Percentiles rank a stretch among this genome's conserved stretches.
These are phyloP conservation scores for Rhodamnia argentea DNA, from an alignment of 345 rosid genomes.

Conservation along the genomic window DNA sequence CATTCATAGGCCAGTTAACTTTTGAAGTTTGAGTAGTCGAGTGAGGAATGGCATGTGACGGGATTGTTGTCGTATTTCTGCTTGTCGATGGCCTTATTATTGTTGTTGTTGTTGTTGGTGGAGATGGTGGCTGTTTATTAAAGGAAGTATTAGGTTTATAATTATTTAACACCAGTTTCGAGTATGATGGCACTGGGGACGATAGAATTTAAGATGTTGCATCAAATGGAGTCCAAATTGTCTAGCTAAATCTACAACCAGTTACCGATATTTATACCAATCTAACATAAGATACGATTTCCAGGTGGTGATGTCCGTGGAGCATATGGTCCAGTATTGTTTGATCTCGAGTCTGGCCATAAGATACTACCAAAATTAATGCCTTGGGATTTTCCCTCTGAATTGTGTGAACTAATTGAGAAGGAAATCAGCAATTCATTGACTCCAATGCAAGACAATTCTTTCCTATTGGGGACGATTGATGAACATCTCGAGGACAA, in stretches of 20 bases:
- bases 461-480: constrained; percentile 14
- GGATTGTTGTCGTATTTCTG: not conserved
- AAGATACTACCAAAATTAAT: constrained; percentile 47
- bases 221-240: not conserved
- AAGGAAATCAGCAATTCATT: constrained; percentile 49
- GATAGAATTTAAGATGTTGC: not conserved
- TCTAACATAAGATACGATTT: constrained; percentile 1
- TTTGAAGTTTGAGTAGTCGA: not conserved
- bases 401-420: constrained; percentile 61
- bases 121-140: not conserved
- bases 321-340: constrained; percentile 16
- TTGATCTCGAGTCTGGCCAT: constrained; percentile 57
- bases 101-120: not conserved
- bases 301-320: constrained; percentile 28
- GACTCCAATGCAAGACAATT: constrained; percentile 32
- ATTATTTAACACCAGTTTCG: not conserved
- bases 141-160: not conserved
- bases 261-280: not conserved
- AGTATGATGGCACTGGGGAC: not conserved
- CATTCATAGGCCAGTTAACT: not conserved
- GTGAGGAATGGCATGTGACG: not conserved
- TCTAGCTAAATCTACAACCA: not conserved
- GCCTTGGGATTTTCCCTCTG: constrained; percentile 67
- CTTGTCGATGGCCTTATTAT: not conserved
- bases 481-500: constrained; percentile 28